Base-by-base conservation (phyloP, 768 basidiomycete genomes). In the Cystofilobasidium macerans region DNA sequence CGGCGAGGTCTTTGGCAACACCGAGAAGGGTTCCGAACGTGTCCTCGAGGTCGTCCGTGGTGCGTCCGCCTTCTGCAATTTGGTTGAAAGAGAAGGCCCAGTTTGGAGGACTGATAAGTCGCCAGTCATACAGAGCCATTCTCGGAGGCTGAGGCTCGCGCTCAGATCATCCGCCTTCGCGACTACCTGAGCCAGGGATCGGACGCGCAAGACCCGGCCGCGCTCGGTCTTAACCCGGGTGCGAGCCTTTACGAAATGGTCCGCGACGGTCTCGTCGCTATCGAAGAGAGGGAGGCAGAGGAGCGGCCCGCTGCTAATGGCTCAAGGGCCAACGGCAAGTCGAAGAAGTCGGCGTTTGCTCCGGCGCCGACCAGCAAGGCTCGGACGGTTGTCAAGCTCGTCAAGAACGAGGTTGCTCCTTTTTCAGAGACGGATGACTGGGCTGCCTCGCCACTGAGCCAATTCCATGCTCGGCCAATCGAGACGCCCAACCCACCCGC, bases 161-260 rank as follows among this genome's bases (percentile, higher is more conserved):
- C 86, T 83, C 82, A 82, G 77, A 82, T 84, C 73, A 77, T 83
- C 64, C 72, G 83, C 72, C 74, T 85, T 69, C 80, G 80, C 75
- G 79, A 86, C 72, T 80, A 82, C 71, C 79, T 87, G 71, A 80
- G 79, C 63, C 78, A 81, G 74, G 81, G 79, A 47, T 82, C 82
- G 71, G 77, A 79, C 69, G 85, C 85, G 56, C 84, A 85, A 73
- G 75, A 69, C 33, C 70, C 72, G 6, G 53, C 74, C 9, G 69
- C 70, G 6, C 63, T 75, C 64, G 75, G 70, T 33, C 66, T 77
- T 45, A 65, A 71, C 38, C 69, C 75, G 40, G 76, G 74, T 36
- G 62, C 74, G 0, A 72, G 72, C 35, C 72, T 76, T 62, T 76
- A 75, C 63, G 75, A 76, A 59, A 68, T 71, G 14, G 74, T 78